Conservation (phyloP, 2,329 filamentous ascomycete genomes). For the Paraphoma chrysanthemicola region DNA sequence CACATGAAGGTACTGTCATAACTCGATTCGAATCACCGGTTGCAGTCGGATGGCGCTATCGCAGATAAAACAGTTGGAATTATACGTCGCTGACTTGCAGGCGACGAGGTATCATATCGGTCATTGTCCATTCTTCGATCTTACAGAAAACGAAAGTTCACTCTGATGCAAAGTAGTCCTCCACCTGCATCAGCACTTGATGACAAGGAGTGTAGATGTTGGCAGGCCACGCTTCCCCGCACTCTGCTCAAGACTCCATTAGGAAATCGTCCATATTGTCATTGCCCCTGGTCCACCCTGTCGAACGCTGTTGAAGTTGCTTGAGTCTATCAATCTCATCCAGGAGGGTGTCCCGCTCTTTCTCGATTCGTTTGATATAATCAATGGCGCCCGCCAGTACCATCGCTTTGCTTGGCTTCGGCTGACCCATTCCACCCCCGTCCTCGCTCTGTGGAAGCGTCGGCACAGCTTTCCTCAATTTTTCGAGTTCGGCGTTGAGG, state of each 20-base stretch:
- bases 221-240: neutral
- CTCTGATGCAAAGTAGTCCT: neutral
- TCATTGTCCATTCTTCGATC: neutral
- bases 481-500: constrained; percentile 38
- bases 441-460: constrained; percentile 40
- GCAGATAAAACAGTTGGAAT: no score
- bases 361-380: constrained; percentile 39
- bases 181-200: constrained; percentile 7
- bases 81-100: neutral
- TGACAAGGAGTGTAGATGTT: neutral
- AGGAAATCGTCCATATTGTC: constrained; percentile 16
- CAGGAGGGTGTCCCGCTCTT: constrained; percentile 33
- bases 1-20: no score
- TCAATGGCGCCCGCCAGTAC: constrained; percentile 42
- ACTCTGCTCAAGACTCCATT: constrained; percentile 6
- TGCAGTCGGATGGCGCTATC: no score
- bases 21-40: no score
- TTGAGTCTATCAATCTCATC: constrained; percentile 36
- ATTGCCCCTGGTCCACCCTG: constrained; percentile 11
- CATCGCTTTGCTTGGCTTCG: constrained; percentile 44
- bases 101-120: neutral
- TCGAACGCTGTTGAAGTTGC: constrained; percentile 8
- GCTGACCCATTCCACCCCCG: constrained; percentile 30
- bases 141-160: neutral
- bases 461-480: constrained; percentile 35